A percentile compares a stretch with the other conserved stretches of the same genome.
Conservation (phyloP, 345 rosid genomes). For the Brassica rapa region DNA sequence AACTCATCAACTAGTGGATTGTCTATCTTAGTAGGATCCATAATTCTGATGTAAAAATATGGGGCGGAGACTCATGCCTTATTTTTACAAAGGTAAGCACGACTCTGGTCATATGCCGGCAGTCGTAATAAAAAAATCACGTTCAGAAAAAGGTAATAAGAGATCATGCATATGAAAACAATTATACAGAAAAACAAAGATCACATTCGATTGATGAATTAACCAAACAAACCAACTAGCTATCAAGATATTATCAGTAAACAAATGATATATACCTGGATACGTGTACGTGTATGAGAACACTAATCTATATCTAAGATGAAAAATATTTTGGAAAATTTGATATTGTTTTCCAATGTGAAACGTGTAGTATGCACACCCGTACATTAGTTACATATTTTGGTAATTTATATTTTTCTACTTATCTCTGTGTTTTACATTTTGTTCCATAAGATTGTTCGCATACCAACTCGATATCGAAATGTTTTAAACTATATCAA, state of each 20-base stretch:
- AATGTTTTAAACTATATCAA: neutral
- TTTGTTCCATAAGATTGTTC: neutral
- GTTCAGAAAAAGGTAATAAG: neutral
- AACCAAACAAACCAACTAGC: neutral
- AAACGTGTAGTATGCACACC: neutral
- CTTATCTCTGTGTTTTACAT: neutral
- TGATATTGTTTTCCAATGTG: neutral
- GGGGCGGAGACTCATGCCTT: neutral
- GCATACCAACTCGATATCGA: neutral
- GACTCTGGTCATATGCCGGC: constrained; percentile 1
- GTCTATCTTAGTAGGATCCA: neutral
- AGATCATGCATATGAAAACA: neutral
- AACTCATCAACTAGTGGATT: neutral
- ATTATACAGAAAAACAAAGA: neutral
- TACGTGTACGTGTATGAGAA: neutral
- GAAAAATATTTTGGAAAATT: neutral
- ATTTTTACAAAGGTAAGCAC: neutral
- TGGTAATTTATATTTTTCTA: neutral
- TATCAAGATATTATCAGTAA: neutral
- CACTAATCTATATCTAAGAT: neutral
- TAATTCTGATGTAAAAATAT: too few relatives aligned
- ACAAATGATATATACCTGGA: neutral
- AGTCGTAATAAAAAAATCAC: too few relatives aligned
- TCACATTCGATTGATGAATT: neutral
- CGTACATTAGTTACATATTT: neutral